Conservation (phyloP, 495 filamentous ascomycete species). For the Saxispiralis lemnorum region DNA sequence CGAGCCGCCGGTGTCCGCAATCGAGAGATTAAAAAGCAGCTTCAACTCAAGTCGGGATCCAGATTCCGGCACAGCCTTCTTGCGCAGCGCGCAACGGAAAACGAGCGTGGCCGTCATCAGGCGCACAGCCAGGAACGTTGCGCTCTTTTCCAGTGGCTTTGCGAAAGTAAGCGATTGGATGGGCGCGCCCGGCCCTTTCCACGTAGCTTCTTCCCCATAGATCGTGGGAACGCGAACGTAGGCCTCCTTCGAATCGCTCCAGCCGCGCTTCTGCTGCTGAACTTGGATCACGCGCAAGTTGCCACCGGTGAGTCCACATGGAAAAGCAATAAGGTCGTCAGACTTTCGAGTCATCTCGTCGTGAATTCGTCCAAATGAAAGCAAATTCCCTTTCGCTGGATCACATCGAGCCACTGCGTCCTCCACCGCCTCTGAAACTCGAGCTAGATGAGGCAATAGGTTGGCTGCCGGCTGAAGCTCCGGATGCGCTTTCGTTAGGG, state of each 20-base stretch:
- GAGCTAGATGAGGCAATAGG: conserved; percentile 9
- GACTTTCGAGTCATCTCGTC: conserved; percentile 8
- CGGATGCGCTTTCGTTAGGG: conserved; percentile 8
- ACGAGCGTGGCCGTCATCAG: conserved; percentile 14
- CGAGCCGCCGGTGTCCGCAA: conserved; percentile 35
- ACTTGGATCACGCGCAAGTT: conserved; percentile 33
- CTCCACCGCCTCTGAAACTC: conserved; percentile 18
- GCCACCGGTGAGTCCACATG: conserved; percentile 34
- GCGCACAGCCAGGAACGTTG: conserved; percentile 20
- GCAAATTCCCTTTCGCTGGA: conserved; percentile 17
- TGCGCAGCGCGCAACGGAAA: conserved; percentile 14
- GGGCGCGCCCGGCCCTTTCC: conserved; percentile 39
- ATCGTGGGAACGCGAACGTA: conserved; percentile 22
- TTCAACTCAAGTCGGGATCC: conserved; percentile 44
- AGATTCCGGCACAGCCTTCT: conserved; percentile 6
- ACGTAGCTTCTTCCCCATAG: conserved; percentile 27
- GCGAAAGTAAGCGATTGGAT: conserved; percentile 54
- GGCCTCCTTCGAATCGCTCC: conserved; percentile 26
- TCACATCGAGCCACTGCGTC: conserved; percentile 15
- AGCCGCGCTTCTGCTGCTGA: conserved; percentile 27
- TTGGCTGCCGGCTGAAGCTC: conserved; percentile 17
- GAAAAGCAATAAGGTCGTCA: conserved; percentile 28
- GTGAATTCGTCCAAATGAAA: conserved; percentile 19
- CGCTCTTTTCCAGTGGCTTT: conserved; percentile 22
- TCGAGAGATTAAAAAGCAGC: conserved; percentile 38